Base-by-base conservation (phyloP, 2,329 filamentous ascomycete species). In the Claviceps sp. region DNA sequence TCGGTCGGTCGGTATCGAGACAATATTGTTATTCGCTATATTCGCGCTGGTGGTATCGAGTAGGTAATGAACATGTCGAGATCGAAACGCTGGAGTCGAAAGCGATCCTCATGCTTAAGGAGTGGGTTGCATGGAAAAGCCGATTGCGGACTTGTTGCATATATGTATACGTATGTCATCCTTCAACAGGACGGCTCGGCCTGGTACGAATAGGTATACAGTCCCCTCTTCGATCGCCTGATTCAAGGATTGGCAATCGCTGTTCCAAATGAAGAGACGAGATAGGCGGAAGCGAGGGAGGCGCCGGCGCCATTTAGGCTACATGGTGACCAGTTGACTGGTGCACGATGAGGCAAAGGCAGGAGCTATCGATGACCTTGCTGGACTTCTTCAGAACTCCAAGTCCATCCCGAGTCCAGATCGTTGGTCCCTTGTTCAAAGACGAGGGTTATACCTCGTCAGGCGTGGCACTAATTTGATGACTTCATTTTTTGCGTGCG, bases 261-360 rank as follows among this genome's bases (percentile, higher is more conserved):
- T 14, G 22, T n/a, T 39, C 51, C 34, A 26, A 50, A 53, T 34
- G 5, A 53, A 44, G 38, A 49, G 6, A 22, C 22, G 22, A 24
- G 42, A 14, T 5, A 42, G 40, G 40, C n/a, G 40, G 40, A 17
- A 41, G 16, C 39, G n/a, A n/a, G 14, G 22, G 41, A 16, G 39
- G 40, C 19, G 46, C 40, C 39, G 44, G 26, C 41, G 46, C 19
- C 51, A 30, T 16, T 38, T 53, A 47, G 48, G 24, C 45, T 42
- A 43, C n/a, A n/a, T n/a, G n/a, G n/a, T n/a, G n/a, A n/a, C 6
- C 38, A 19, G 38, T 42, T 38, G 51, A 52, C 26, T 14, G n/a
- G 26, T 37, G 51, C 50, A 52, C 48, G 39, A 54, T 51, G 47
- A 50, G 47, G 39, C 49, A 52, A 52, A 41, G 44, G 39, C 10